Base-by-base conservation (phyloP, 768 basidiomycete genomes). In the Neoboletus magnificus region DNA sequence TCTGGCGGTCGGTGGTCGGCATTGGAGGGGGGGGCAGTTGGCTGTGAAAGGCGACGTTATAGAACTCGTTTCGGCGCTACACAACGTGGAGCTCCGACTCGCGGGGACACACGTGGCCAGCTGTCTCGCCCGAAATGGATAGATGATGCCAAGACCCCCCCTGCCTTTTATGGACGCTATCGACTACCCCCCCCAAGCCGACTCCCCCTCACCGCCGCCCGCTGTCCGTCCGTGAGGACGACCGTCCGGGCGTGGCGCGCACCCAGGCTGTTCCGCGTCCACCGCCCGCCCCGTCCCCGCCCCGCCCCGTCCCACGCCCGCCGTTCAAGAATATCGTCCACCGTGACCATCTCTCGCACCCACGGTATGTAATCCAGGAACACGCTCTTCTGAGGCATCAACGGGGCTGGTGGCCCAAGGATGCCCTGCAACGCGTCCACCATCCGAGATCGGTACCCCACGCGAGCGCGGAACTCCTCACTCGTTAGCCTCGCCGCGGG, bases 321-420 rank as follows among this genome's bases (percentile, higher is more conserved):
- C 18, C 57, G 57, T 36, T 69, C 68, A 23, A 61, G 60, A 40
- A 44, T 52, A 57, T 93, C 91, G 59, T 96, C 93, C 36, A 73
- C 78, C 27, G 55, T 70, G 39, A 89, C 82, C 68, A 95, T 87
- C 56, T 73, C 64, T 55, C 85, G 76, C 47, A 92, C 73, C 71
- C 79, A 81, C 32, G 92, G 87, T 61, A 82, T 72, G 71, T 91
- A 89, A 46, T 95, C 89, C 65, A 86, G 67, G 62, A 81, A 78
- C 55, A 87, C 70, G 37, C 73, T 71, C 20, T 65, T 64, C 46
- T 79, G 74, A 13, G 79, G 77, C 65, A 81, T 72, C 41, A 76
- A 56, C 51, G 79, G 72, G 29, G 71, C 67, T 20, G 74, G 67
- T 50, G 72, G 66, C 18, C 77, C 76, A 58, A 84, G 74, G 41